phyloP scores from a whole-genome alignment of 2,329 filamentous ascomycete species.

The Alternaria sp. region DNA sequence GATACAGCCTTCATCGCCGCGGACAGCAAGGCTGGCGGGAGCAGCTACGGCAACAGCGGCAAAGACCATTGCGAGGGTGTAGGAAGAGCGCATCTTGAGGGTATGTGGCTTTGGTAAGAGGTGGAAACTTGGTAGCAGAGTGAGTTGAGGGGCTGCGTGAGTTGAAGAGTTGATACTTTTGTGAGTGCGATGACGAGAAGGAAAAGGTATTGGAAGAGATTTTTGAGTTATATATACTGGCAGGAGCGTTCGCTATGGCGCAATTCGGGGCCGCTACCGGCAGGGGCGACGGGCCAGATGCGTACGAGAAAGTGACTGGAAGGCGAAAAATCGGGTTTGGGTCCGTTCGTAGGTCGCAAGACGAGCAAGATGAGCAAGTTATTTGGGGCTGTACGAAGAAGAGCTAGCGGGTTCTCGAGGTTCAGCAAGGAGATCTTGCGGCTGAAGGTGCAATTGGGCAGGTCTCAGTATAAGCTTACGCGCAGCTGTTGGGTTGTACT shows the following conservation, averaged over 20 bases:
- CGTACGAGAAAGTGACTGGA: not conserved
- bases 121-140: not conserved
- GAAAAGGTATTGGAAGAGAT: not conserved
- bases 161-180: not conserved
- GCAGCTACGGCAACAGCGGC: conserved; percentile 27
- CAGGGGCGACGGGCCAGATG: not conserved
- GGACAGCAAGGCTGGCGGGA: conserved; percentile 14
- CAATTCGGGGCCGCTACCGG: not conserved
- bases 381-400: conserved; percentile 3
- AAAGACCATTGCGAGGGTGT: conserved; percentile 19
- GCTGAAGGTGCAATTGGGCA: conserved; percentile 12
- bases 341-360: not conserved
- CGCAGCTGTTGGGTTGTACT: conserved; percentile 1
- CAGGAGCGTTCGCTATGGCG: not conserved
- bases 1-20: conserved; percentile 21
- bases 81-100: conserved; percentile 13
- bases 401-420: conserved; percentile 1
- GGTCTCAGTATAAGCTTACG: conserved; percentile 20
- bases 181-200: not conserved
- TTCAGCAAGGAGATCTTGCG: conserved; percentile 2
- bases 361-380: not conserved
- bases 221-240: not conserved
- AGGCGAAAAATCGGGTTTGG: not conserved
- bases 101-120: not conserved
- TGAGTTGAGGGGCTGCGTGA: not conserved